These are phyloP conservation scores for Boechera divaricarpa DNA, from an alignment of 345 rosid species.

Conservation along the genomic window DNA sequence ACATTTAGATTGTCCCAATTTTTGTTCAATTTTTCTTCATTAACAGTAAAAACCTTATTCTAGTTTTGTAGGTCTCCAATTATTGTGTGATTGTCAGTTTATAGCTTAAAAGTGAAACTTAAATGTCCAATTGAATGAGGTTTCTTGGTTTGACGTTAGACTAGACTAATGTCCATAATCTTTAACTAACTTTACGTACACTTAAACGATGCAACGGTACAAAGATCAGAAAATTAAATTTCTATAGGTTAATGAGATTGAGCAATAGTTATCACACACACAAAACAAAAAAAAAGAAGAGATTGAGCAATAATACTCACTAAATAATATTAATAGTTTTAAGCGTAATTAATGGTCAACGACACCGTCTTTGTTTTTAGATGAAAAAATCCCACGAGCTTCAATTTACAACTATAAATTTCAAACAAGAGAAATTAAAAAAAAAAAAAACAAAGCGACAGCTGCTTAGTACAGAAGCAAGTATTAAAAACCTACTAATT, in stretches of 20 bases:
- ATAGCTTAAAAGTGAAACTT: constrained; percentile 25
- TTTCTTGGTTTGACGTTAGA: constrained; percentile 36
- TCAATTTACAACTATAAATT: constrained; percentile 27
- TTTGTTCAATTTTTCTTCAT: background rate
- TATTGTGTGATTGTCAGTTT: constrained; percentile 21
- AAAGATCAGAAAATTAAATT: background rate
- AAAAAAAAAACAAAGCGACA: constrained; percentile 20
- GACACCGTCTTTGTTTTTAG: constrained; percentile 23
- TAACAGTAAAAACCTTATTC: background rate
- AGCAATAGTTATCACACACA: background rate
- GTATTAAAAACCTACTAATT: constrained; percentile 26
- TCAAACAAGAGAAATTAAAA: constrained; percentile 1
- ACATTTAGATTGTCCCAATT: constrained; percentile 12
- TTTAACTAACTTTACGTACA: constrained; percentile 35
- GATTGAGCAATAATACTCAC: constrained; percentile 6
- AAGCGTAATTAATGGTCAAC: constrained; percentile 30
- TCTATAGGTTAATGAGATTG: background rate
- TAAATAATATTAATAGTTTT: background rate
- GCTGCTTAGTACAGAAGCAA: constrained; percentile 41
- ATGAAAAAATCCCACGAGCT: constrained; percentile 38
- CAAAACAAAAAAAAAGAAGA: background rate
- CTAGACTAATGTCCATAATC: constrained; percentile 30
- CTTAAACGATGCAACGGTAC: constrained; percentile 37
- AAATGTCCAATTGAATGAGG: constrained; percentile 39
- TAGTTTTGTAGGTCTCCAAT: constrained; percentile 22